Percentiles rank a stretch among this genome's conserved stretches.
phyloP scores from a whole-genome alignment of 495 filamentous ascomycete species.

The Beverwykella pulmonaria region DNA sequence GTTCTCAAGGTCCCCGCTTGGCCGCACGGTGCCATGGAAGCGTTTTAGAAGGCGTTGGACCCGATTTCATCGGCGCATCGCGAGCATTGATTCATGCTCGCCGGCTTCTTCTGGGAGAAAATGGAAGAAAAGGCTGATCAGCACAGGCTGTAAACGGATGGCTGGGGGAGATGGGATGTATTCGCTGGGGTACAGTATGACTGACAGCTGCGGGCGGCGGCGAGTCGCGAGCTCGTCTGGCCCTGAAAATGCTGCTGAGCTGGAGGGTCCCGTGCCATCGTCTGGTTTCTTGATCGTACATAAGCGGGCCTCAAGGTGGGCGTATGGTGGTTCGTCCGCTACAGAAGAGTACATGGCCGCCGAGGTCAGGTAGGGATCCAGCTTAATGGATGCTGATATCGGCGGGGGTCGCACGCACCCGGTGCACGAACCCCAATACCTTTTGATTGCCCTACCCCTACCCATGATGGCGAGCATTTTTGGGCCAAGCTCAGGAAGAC shows the following conservation, averaged over 20 bases:
- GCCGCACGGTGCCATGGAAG: conserved; percentile 24
- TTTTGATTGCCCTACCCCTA: not conserved
- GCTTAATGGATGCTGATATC: not conserved
- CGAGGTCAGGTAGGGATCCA: conserved; percentile 29
- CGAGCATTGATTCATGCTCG: conserved; percentile 37
- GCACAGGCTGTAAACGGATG: conserved; percentile 28
- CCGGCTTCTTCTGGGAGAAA: conserved; percentile 36
- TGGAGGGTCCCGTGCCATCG: conserved; percentile 30
- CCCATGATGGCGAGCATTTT: not conserved
- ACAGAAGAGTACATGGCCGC: conserved; percentile 31
- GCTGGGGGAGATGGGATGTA: conserved; percentile 18
- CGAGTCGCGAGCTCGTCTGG: conserved; percentile 1
- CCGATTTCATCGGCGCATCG: conserved; percentile 29
- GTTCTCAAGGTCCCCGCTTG: conserved; percentile 4
- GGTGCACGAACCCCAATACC: not conserved
- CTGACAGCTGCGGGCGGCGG: conserved; percentile 34
- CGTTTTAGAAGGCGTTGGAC: conserved; percentile 27
- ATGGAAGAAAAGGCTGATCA: conserved; percentile 36
- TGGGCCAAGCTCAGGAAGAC: not conserved
- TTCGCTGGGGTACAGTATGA: conserved; percentile 36
- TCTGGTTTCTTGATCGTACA: conserved; percentile 22
- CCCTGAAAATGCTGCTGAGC: conserved; percentile 10
- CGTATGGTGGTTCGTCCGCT: conserved; percentile 29
- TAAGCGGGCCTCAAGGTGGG: conserved; percentile 18
- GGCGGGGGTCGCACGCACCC: not conserved